phyloP scores from a whole-genome alignment of 2,329 filamentous ascomycete species.

The Penicillium hordei region DNA sequence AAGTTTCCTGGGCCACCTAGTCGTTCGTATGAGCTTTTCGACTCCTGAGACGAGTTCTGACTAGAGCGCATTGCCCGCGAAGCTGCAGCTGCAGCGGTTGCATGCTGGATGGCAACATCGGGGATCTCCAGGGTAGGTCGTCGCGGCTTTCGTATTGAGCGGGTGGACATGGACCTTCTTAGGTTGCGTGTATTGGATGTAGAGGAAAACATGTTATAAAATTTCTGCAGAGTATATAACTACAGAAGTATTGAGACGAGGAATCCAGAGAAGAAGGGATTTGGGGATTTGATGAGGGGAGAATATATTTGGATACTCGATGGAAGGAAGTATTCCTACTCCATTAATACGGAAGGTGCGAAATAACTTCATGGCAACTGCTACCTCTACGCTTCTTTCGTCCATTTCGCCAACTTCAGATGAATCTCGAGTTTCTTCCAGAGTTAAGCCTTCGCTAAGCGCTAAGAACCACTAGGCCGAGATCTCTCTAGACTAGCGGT shows the following conservation, averaged over 20 bases:
- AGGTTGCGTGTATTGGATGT: constrained; percentile 33
- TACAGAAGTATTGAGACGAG: not conserved
- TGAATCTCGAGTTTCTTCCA: not conserved
- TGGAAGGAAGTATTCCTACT: not conserved
- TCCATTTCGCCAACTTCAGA: not conserved
- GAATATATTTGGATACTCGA: not conserved
- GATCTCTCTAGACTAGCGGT: not conserved
- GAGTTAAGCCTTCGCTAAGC: not conserved
- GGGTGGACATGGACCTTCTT: constrained; percentile 41
- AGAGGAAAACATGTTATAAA: constrained; percentile 28
- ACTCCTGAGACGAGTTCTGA: constrained; percentile 29
- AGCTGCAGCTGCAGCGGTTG: constrained; percentile 39
- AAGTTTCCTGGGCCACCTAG: constrained; percentile 30
- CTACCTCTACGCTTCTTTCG: not conserved
- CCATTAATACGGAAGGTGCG: not conserved
- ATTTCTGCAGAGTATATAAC: constrained; percentile 26
- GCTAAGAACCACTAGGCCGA: no score
- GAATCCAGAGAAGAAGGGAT: not conserved
- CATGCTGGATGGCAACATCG: constrained; percentile 35
- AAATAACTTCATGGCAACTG: not conserved
- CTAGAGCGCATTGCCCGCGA: constrained; percentile 44
- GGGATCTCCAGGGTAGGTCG: constrained; percentile 30
- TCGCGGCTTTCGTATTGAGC: constrained; percentile 37
- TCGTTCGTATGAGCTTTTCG: constrained; percentile 30
- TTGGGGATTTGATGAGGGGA: constrained; percentile 15